These are phyloP conservation scores for Boletellus sp. DNA, from an alignment of 768 basidiomycete species.

Conservation along the genomic window DNA sequence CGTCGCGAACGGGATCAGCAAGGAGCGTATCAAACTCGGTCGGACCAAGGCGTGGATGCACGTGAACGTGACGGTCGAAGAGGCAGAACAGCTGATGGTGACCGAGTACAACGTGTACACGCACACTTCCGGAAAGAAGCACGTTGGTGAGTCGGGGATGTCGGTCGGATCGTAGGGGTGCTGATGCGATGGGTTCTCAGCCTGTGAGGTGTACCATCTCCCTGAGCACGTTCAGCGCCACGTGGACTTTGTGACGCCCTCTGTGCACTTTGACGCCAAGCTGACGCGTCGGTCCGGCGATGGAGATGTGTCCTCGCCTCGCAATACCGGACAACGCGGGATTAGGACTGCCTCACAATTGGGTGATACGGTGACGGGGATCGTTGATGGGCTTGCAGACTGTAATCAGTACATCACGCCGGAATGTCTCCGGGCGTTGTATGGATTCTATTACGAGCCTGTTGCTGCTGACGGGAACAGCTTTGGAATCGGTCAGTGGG, in stretches of 20 bases:
- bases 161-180: no score
- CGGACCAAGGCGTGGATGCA: conserved; percentile 24
- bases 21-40: conserved; percentile 15
- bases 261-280: conserved; percentile 33
- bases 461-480: conserved; percentile 25
- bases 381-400: conserved; percentile 11
- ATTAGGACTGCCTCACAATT: conserved; percentile 14
- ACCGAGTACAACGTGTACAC: conserved; percentile 32
- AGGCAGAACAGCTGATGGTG: conserved; percentile 31
- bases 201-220: conserved; percentile 32
- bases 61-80: conserved; percentile 25
- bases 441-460: conserved; percentile 24
- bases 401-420: conserved; percentile 31
- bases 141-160: conserved; percentile 19
- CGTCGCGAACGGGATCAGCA: conserved; percentile 17
- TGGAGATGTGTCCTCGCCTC: background rate
- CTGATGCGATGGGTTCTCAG: conserved; percentile 6
- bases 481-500: conserved; percentile 30
- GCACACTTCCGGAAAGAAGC: conserved; percentile 22
- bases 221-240: conserved; percentile 30
- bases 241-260: conserved; percentile 34
- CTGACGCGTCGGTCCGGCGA: conserved; percentile 15
- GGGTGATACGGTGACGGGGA: conserved; percentile 3
- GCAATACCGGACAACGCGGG: conserved; percentile 15
- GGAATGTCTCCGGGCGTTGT: conserved; percentile 27